Base-by-base conservation (phyloP, 352 stramenopile genomes). In the Phytophthora crassamura region DNA sequence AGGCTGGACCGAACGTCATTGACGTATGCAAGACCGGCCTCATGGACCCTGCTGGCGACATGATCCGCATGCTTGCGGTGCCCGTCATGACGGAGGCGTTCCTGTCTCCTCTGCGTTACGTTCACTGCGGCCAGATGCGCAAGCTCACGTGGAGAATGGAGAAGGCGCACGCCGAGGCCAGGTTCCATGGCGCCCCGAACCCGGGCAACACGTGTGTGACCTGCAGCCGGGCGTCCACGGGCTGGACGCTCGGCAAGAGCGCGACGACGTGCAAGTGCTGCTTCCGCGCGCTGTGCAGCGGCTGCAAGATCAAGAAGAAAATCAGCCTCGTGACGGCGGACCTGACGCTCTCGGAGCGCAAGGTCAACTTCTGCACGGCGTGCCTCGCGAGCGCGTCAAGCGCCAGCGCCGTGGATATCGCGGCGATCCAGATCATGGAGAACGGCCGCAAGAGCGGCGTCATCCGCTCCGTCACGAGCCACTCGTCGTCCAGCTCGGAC, bases 91-190 rank as follows among this genome's bases (percentile, higher is more conserved):
- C 72, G 22, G 65, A 82, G 16, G 62, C 59, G 1, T 73, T 89
- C 41, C 35, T 86, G 20, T 81, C 78, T 39, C 49, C 67, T 3
- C 35, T 72, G 30, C 66, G 66, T 0, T 75, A 78, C 45, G 70
- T 78, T 12, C 62, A 82, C 48, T 90, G 79, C 57, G 78, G 70
- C 20, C 79, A 88, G 58, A 88, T 88, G 79, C 80, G 85, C 7
- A 90, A 90, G 52, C 58, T 90, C 32, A 77, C 75, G 56, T 90
- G 82, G 82, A 74, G 78, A 18, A 73, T 88, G 76, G 60, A 79
- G 68, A 74, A 70, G 15, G 46, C 64, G 0, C 69, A 77, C 28
- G 48, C 59, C 1, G 69, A 77, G 40, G 65, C 69, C 0, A 16
- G 69, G 12, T n/a, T 66, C 7, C 65, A 77, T 8, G 69, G 69